Conservation (phyloP, 2,329 filamentous ascomycete genomes). For the Aspergillus pseudoviridinutans region DNA sequence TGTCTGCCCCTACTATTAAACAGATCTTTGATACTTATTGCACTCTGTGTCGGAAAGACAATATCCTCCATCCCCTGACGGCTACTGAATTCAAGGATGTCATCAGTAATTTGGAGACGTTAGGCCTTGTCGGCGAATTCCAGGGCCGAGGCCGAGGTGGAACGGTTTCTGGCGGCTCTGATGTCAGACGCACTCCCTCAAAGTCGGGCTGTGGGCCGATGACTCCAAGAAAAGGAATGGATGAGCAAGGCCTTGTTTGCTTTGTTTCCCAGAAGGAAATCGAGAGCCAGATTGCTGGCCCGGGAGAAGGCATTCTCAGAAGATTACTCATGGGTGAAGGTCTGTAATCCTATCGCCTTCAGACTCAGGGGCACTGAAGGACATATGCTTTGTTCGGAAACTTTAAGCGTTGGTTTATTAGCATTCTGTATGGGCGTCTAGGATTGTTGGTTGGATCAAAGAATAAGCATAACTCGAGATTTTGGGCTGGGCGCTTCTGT, state of each 20-base stretch:
- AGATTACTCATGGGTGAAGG: constrained; percentile 38
- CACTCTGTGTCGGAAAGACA: constrained; percentile 76
- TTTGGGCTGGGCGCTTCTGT: constrained; percentile 4
- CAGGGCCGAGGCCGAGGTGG: constrained; percentile 67
- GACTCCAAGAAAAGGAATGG: constrained; percentile 51
- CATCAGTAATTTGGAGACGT: constrained; percentile 79
- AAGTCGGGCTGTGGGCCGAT: constrained; percentile 58
- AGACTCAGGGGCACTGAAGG: background rate
- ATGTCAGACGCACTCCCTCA: constrained; percentile 62
- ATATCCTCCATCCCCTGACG: constrained; percentile 83
- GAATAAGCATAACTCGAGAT: constrained; percentile 2
- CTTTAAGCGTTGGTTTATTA: background rate
- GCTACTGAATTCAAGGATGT: constrained; percentile 94
- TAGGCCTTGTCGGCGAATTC: constrained; percentile 71
- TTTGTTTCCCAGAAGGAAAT: constrained; percentile 78
- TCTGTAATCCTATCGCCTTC: constrained; percentile 18
- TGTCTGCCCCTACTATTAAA: constrained; percentile 72
- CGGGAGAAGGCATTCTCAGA: constrained; percentile 47
- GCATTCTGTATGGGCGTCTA: background rate
- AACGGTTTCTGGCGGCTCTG: constrained; percentile 48
- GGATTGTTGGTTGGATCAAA: background rate
- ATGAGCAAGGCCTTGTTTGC: constrained; percentile 76
- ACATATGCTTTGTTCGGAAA: background rate
- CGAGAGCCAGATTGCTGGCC: constrained; percentile 60
- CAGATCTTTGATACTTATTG: constrained; percentile 80